Evolutionary conservation across 2,329 filamentous ascomycete genomes (phyloP).

Genomic region (Fusarium verrucosum): DNA sequence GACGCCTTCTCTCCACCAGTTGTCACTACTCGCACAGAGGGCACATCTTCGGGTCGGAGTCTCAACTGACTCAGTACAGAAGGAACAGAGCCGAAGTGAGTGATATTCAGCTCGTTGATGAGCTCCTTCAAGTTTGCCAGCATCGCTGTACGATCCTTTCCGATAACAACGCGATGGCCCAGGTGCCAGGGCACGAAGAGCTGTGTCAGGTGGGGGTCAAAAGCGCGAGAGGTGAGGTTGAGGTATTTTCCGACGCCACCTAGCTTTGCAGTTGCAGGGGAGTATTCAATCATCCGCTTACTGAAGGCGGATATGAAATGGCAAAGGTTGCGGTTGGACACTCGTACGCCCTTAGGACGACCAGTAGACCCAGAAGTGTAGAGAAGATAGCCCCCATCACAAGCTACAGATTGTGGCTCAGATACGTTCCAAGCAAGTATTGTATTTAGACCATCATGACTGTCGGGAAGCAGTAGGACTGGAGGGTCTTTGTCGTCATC

Average conservation of each 20-base stretch:
- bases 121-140: constrained; percentile 5
- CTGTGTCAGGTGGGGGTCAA: constrained; percentile 22
- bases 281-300: not conserved
- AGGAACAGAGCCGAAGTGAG: constrained; percentile 22
- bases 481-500: not conserved
- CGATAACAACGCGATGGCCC: constrained; percentile 1
- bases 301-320: constrained; percentile 24
- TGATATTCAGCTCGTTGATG: constrained; percentile 9
- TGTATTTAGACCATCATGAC: accelerated
- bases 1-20: constrained; percentile 27
- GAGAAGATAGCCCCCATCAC: constrained; percentile 17
- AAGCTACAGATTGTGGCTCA: accelerated
- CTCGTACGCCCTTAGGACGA: constrained; percentile 18
- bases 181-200: constrained; percentile 23
- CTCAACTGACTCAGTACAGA: constrained; percentile 15
- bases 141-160: constrained; percentile 12
- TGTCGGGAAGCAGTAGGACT: not conserved
- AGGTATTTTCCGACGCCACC: constrained; percentile 17
- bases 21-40: constrained; percentile 15
- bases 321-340: constrained; percentile 11
- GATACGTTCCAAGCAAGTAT: not conserved
- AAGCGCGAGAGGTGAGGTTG: constrained; percentile 21
- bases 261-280: not conserved
- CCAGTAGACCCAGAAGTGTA: constrained; percentile 26
- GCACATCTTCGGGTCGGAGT: not conserved